A percentile compares a stretch with the other conserved stretches of the same genome.
phyloP scores from a whole-genome alignment of 2,329 filamentous ascomycete genomes.

The Cadophora gregata region DNA sequence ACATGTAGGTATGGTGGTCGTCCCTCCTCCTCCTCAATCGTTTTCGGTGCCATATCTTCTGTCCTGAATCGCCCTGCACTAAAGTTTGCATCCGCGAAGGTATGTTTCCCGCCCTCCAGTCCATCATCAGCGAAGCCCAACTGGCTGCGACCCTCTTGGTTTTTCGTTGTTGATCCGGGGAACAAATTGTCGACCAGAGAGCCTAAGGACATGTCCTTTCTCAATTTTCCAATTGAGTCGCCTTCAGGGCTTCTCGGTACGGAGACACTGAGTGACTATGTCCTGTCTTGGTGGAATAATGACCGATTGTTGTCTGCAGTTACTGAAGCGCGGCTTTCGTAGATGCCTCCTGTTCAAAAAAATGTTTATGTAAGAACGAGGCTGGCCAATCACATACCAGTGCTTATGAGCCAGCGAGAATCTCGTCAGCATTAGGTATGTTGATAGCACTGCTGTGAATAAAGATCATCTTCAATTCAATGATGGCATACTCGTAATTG shows the following conservation, averaged over 20 bases:
- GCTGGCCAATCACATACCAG: conserved; percentile 22
- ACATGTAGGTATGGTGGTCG: conserved; percentile 70
- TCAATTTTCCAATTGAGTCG: conserved; percentile 35
- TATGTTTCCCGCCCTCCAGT: conserved; percentile 41
- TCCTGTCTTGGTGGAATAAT: conserved; percentile 11
- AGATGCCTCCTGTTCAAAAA: conserved; percentile 11
- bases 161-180: conserved; percentile 46
- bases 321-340: conserved; percentile 13
- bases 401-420: neutral
- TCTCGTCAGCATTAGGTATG: neutral
- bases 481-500: too few relatives aligned
- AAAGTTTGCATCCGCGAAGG: conserved; percentile 43
- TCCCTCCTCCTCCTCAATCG: conserved; percentile 55
- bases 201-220: conserved; percentile 61
- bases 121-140: conserved; percentile 47
- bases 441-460: neutral
- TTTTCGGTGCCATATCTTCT: conserved; percentile 43
- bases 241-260: conserved; percentile 30
- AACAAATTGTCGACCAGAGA: conserved; percentile 59
- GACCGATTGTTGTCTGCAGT: conserved; percentile 6
- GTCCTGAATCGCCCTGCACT: conserved; percentile 35
- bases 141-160: conserved; percentile 36
- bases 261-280: conserved; percentile 6
- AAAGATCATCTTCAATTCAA: neutral
- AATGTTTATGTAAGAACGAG: conserved; percentile 17